phyloP scores from a whole-genome alignment of 2,329 filamentous ascomycete species.

The Trichophyton rubrum region DNA sequence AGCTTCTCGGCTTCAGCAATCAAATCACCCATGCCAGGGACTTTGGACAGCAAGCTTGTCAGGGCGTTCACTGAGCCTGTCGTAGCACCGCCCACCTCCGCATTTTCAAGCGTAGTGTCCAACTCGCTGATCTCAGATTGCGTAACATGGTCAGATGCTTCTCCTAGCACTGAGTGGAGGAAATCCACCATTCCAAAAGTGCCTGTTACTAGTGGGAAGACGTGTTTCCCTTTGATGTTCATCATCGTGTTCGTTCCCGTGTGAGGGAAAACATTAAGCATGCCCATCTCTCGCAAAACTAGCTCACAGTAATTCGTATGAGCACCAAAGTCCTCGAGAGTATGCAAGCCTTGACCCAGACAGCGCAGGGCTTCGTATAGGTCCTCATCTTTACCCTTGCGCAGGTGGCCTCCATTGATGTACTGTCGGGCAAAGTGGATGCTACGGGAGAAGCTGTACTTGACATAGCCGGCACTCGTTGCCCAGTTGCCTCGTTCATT shows the following conservation, averaged over 20 bases:
- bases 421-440: constrained; percentile 70
- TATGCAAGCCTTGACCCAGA: constrained; percentile 63
- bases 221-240: constrained; percentile 50
- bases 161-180: constrained; percentile 62
- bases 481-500: constrained; percentile 82
- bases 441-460: constrained; percentile 58
- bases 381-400: constrained; percentile 57
- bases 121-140: constrained; percentile 76
- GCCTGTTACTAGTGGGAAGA: constrained; percentile 61
- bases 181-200: constrained; percentile 74
- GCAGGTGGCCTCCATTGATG: constrained; percentile 48
- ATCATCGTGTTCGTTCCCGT: constrained; percentile 56
- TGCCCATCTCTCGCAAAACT: constrained; percentile 59
- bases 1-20: constrained; percentile 54
- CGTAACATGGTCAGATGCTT: constrained; percentile 72
- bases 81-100: constrained; percentile 40
- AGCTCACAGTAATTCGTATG: constrained; percentile 79
- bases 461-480: constrained; percentile 75
- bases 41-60: constrained; percentile 58
- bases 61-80: constrained; percentile 45
- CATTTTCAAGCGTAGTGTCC: constrained; percentile 59
- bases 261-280: constrained; percentile 58
- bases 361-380: constrained; percentile 69
- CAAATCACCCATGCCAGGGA: constrained; percentile 60
- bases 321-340: constrained; percentile 65